Conservation (phyloP, 2,329 filamentous ascomycete species). For the Penicillium sp. region DNA sequence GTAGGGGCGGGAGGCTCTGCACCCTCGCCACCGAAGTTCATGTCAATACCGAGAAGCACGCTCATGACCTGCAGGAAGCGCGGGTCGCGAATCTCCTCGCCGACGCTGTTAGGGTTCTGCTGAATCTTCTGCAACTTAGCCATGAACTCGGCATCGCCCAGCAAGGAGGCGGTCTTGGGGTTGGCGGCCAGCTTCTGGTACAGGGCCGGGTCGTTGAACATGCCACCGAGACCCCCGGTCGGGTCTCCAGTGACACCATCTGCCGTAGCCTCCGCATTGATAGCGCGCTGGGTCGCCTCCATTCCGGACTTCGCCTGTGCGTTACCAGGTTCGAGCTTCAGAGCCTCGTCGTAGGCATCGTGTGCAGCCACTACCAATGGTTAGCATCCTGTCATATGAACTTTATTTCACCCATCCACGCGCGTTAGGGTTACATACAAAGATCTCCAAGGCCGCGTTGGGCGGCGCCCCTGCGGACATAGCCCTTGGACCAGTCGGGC, state of each 20-base stretch:
- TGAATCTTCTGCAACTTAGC: slow-evolving; percentile 77
- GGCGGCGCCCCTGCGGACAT: slow-evolving; percentile 87
- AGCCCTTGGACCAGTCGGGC: slow-evolving; percentile 97
- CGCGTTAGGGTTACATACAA: slow-evolving; percentile 42
- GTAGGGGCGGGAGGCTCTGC: slow-evolving; percentile 66
- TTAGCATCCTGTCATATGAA: not conserved
- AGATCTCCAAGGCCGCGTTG: slow-evolving; percentile 84
- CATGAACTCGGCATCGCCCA: slow-evolving; percentile 86
- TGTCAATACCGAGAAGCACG: slow-evolving; percentile 88
- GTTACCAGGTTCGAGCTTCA: slow-evolving; percentile 88
- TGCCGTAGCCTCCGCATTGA: slow-evolving; percentile 69
- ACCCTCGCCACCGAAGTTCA: slow-evolving; percentile 62
- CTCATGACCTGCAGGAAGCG: slow-evolving; percentile 91
- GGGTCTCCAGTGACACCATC: slow-evolving; percentile 63
- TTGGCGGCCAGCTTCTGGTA: slow-evolving; percentile 87
- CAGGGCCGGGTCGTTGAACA: slow-evolving; percentile 92
- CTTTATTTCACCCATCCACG: not conserved
- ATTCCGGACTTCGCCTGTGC: slow-evolving; percentile 88
- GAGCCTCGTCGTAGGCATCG: slow-evolving; percentile 89
- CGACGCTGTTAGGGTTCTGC: slow-evolving; percentile 73
- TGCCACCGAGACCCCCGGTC: slow-evolving; percentile 72
- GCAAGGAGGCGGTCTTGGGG: slow-evolving; percentile 80
- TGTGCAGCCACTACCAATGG: slow-evolving; percentile 62
- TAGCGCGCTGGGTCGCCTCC: slow-evolving; percentile 78
- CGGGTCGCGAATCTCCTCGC: slow-evolving; percentile 80